Base-by-base conservation (phyloP, 768 basidiomycete species). In the Agaricus bisporus region DNA sequence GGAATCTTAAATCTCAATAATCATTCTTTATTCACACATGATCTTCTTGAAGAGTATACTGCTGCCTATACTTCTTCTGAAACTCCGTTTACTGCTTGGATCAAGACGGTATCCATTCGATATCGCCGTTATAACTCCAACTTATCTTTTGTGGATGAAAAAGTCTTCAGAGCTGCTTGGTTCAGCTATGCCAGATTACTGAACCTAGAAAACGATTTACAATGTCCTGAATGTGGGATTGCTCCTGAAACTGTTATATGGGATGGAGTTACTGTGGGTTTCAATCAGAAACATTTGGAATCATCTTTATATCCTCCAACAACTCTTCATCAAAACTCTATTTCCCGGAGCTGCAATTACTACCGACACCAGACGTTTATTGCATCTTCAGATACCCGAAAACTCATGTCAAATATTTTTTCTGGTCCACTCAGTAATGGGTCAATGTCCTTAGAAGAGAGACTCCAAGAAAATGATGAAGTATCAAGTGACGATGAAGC, bases 1-100 rank as follows among this genome's bases (percentile, higher is more conserved):
- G 69, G 70, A 1, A 9, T 72, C 1, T 70, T 73, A 55, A 73
- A 73, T 54, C 63, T 59, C 36, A 70, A 73, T 41, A 70, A 71
- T 56, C 48, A 39, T 2, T 45, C 56, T 4, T 35, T 71, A 4
- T 63, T 71, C 48, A 56, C 69, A 1, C 68, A 71, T 41, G 61
- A 69, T 12, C 55, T 72, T 4, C 57, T 73, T 3, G 63, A 73
- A 26, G 66, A 67, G 36, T 73, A 70, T 43, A 70, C 68, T 1
- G 61, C 56, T 25, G 55, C 57, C 0, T 72, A 56, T 47, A 68
- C 66, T 11, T 50, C 64, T 9, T 72, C 71, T 1, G 69, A 73
- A 56, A 71, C 64, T 0, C 70, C 69, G 1, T 72, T 73, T 52
- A 54, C 58, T 3, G 60, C 70, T 20, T 68, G 63, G 63, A 60